A percentile compares a stretch with the other conserved stretches of the same genome.
These are phyloP conservation scores for Lactuca saligna DNA, from an alignment of 129 eudicot species.

Conservation along the genomic window DNA sequence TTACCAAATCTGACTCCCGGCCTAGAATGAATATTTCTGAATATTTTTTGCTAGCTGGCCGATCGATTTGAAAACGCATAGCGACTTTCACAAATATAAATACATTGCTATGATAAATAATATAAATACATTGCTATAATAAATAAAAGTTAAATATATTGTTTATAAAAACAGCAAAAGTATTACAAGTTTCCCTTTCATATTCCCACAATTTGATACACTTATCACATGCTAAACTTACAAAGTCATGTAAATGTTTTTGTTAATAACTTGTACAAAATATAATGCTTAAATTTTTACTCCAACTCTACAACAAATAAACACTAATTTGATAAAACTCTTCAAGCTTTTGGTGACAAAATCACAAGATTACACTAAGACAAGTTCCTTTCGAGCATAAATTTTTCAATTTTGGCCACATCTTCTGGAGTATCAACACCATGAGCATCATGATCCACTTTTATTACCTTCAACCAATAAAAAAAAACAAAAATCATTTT, in stretches of 20 bases:
- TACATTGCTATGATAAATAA: no score
- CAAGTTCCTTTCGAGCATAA: slow-evolving; percentile 82
- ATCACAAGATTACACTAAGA: slow-evolving; percentile 32
- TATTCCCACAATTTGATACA: not conserved
- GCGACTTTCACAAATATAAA: no score
- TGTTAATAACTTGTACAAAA: not conserved
- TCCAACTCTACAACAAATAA: slow-evolving; percentile 19
- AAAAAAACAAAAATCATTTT: not conserved
- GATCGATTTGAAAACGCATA: no score
- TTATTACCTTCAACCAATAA: slow-evolving; percentile 58
- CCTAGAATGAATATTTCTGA: no score
- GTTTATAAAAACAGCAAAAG: not conserved
- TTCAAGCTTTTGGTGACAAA: slow-evolving; percentile 15
- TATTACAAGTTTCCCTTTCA: not conserved
- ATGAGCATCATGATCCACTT: slow-evolving; percentile 92
- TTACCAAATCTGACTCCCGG: no score
- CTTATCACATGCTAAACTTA: not conserved
- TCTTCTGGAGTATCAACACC: slow-evolving; percentile 97
- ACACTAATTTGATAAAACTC: slow-evolving; percentile 5
- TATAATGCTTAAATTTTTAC: not conserved
- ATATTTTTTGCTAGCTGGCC: no score
- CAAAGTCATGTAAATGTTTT: not conserved
- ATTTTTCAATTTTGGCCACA: slow-evolving; percentile 75
- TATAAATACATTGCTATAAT: no score
- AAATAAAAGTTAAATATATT: not conserved